Evolutionary conservation across 2,329 filamentous ascomycete species (phyloP).

Genomic region (Diaporthe capsici): DNA sequence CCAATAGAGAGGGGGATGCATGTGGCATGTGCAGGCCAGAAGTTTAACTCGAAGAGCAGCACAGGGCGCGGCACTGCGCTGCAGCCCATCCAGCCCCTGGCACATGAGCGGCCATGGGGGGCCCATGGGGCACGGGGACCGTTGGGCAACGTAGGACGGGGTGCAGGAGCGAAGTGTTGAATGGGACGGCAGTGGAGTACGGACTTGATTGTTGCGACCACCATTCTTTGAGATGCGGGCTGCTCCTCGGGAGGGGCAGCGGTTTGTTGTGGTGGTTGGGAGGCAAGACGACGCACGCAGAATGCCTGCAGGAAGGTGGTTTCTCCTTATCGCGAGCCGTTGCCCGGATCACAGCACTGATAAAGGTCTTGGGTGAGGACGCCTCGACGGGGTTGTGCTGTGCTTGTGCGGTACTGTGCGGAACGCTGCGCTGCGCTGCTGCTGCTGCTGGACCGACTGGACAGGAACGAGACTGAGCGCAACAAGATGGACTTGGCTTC

Average conservation of each 20-base stretch:
- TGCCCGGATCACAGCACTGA: slow-evolving; percentile 38
- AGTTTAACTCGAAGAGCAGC: slow-evolving; percentile 24
- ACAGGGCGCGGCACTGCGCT: slow-evolving; percentile 23
- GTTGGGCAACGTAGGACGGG: slow-evolving; percentile 31
- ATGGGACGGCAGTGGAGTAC: slow-evolving; percentile 49
- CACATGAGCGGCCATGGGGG: slow-evolving; percentile 7
- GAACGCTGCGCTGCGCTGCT: slow-evolving; percentile 2
- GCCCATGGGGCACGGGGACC: slow-evolving; percentile 6
- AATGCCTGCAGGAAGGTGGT: slow-evolving; percentile 40
- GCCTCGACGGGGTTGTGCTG: slow-evolving; percentile 30
- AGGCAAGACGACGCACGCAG: slow-evolving; percentile 38
- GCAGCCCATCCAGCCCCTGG: slow-evolving; percentile 23
- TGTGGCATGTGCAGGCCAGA: slow-evolving; percentile 32
- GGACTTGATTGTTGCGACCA: slow-evolving; percentile 76
- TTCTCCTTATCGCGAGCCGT: slow-evolving; percentile 39
- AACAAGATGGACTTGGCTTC: slow-evolving; percentile 24
- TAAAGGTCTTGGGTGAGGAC: slow-evolving; percentile 29
- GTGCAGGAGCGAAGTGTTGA: slow-evolving; percentile 31
- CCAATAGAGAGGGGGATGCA: slow-evolving; percentile 25
- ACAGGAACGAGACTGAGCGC: slow-evolving; percentile 13
- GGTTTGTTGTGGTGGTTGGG: slow-evolving; percentile 38
- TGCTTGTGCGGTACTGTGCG: not conserved
- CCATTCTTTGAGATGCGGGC: slow-evolving; percentile 64
- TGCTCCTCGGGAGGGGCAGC: slow-evolving; percentile 57
- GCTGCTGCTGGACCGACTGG: slow-evolving; percentile 14